Base-by-base conservation (phyloP, 345 rosid species). In the Populus nigra region DNA sequence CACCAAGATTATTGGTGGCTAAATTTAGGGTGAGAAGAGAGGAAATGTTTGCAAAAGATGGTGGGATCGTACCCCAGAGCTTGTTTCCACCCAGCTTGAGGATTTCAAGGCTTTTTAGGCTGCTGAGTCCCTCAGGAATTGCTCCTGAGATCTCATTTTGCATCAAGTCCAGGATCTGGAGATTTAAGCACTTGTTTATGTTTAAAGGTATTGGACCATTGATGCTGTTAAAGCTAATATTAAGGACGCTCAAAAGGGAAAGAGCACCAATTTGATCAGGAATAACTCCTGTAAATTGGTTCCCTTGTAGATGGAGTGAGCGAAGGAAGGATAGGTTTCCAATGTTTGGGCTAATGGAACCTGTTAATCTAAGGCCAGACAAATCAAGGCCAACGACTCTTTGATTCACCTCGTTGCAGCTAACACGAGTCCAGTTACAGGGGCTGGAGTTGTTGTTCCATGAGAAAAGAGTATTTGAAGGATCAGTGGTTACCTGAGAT, bases 131-230 rank as follows among this genome's bases (percentile, higher is more conserved):
- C 33, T 62, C 57, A 43, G 87, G 85, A 77, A 86, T 49, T 61
- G 27, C 73, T 38, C 90, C 88, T 18, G 85, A 47, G 71, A 86
- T 83, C 80, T 31, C 71, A 73, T 88, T 88, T 36, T 61, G 35
- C 85, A 65, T 86, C 80, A 88, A 71, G 70, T 88, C 89, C 20
- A 86, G 67, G 33, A 29, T n/a, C 67, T 29, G 29, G 67, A 62
- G 67, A 13, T 62, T 62, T 23, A 13, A 10, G 31, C 29, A 62
- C 22, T 5, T 8, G 50, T 53, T 35, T 35, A 20, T 39, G 72
- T 22, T 68, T 12, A 22, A 17, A 20, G 43, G 25, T 11, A 68
- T 18, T 8, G 16, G 49, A 20, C 38, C 49, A 20, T 1, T 4
- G 47, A 68, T 8, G 49, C 25, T 36, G 49, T 68, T 68, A n/a